Conservation (phyloP, 495 filamentous ascomycete species). For the Achaetomiella virescens region DNA sequence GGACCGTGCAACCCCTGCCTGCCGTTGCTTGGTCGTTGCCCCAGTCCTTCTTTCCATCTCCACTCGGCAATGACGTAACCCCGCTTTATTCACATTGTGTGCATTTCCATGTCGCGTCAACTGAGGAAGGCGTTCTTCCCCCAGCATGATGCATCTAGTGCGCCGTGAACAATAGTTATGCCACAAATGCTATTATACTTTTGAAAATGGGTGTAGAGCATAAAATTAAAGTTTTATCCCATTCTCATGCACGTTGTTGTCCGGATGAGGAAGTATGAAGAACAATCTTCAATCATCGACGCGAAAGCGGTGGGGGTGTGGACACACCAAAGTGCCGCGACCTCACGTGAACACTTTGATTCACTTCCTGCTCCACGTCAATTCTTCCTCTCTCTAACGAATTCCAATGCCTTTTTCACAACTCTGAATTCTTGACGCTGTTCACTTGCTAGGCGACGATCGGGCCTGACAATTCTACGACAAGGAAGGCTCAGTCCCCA, state of each 20-base stretch:
- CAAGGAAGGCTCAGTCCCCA: background rate
- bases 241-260: background rate
- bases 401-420: background rate
- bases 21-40: constrained; percentile 15
- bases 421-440: background rate
- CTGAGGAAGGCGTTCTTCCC: background rate
- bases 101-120: constrained; percentile 16
- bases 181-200: background rate
- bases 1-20: constrained; percentile 18
- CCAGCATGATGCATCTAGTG: background rate
- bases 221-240: background rate
- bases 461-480: too few species aligned
- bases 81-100: constrained; percentile 1
- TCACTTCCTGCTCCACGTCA: too few species aligned
- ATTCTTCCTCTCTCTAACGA: background rate
- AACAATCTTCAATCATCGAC: background rate
- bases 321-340: constrained; percentile 13
- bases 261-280: background rate
- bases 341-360: constrained; percentile 13
- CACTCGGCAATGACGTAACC: constrained; percentile 14
- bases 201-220: too few species aligned
- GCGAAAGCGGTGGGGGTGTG: background rate
- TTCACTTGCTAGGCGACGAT: background rate
- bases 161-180: background rate
- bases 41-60: constrained; percentile 6